A percentile compares a stretch with the other conserved stretches of the same genome.
Conservation (phyloP, 1,284 basidiomycete species). For the Cystobasidiaceae sp. region DNA sequence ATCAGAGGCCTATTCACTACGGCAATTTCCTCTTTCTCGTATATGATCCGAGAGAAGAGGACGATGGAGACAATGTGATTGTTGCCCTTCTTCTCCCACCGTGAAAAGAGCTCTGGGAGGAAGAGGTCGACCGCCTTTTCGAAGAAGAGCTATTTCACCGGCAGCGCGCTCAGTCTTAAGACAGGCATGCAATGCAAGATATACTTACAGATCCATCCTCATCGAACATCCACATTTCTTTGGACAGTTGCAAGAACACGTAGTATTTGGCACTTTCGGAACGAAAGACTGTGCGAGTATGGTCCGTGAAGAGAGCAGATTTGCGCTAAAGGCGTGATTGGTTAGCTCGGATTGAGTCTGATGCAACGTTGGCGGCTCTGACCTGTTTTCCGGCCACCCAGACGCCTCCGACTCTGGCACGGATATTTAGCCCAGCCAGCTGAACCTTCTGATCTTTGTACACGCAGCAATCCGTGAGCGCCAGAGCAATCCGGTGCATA, state of each 20-base stretch:
- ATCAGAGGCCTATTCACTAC: constrained; percentile 49
- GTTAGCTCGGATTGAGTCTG: neutral
- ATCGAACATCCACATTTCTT: constrained; percentile 95
- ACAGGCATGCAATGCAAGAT: neutral
- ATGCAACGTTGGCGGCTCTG: constrained; percentile 34
- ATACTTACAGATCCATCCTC: constrained; percentile 64
- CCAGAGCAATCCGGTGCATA: constrained; percentile 80
- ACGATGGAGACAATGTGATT: constrained; percentile 94
- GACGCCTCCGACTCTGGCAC: constrained; percentile 71
- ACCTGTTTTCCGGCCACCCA: constrained; percentile 63
- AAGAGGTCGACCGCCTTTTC: constrained; percentile 94
- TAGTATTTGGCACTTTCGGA: constrained; percentile 81
- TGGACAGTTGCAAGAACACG: constrained; percentile 90
- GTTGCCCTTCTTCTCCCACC: constrained; percentile 72
- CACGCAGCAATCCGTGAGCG: constrained; percentile 54
- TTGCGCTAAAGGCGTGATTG: neutral
- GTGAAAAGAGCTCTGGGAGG: constrained; percentile 73
- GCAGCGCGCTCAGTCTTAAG: neutral
- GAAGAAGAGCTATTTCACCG: constrained; percentile 68
- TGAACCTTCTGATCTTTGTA: constrained; percentile 63
- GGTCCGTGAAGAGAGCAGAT: constrained; percentile 57
- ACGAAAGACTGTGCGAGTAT: constrained; percentile 83
- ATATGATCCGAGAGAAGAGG: constrained; percentile 88
- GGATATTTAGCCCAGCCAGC: constrained; percentile 65
- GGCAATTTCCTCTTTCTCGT: constrained; percentile 69